Conservation (phyloP, 2,329 filamentous ascomycete species). For the Aquanectria penicillioides region DNA sequence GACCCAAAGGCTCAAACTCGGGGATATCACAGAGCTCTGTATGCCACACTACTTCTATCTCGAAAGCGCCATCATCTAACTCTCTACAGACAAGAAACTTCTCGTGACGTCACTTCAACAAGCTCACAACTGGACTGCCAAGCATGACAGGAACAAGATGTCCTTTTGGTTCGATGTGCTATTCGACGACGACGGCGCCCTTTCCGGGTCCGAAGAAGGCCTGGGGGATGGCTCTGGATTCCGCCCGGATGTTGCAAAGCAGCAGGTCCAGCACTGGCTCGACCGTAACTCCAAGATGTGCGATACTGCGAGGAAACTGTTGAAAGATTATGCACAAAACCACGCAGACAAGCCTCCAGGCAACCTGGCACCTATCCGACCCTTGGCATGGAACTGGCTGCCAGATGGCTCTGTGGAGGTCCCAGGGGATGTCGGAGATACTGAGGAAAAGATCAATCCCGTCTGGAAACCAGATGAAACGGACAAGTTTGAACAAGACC, state of each 20-base stretch:
- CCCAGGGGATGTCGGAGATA: constrained; percentile 47
- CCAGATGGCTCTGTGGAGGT: constrained; percentile 49
- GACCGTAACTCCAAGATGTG: constrained; percentile 69
- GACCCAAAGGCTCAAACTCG: constrained; percentile 63
- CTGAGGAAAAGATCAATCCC: constrained; percentile 57
- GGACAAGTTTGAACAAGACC: constrained; percentile 69
- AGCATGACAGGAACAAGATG: constrained; percentile 77
- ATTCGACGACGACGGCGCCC: constrained; percentile 65
- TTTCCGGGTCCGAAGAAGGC: constrained; percentile 61
- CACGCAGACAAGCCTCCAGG: constrained; percentile 61
- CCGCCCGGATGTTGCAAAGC: constrained; percentile 65
- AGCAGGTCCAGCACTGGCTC: constrained; percentile 71
- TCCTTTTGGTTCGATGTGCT: constrained; percentile 74
- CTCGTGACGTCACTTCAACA: constrained; percentile 73
- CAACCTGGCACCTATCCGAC: constrained; percentile 59
- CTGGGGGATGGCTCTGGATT: constrained; percentile 64
- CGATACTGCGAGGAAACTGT: constrained; percentile 62
- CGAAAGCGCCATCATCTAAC: constrained; percentile 8
- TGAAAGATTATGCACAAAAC: constrained; percentile 64
- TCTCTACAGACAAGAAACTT: constrained; percentile 68
- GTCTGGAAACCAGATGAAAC: constrained; percentile 62
- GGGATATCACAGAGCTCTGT: constrained; percentile 74
- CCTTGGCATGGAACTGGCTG: constrained; percentile 66
- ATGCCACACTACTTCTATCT: constrained; percentile 41
- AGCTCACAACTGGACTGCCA: constrained; percentile 75